Base-by-base conservation (phyloP, 2,329 filamentous ascomycete genomes). In the Xylaria sp. region DNA sequence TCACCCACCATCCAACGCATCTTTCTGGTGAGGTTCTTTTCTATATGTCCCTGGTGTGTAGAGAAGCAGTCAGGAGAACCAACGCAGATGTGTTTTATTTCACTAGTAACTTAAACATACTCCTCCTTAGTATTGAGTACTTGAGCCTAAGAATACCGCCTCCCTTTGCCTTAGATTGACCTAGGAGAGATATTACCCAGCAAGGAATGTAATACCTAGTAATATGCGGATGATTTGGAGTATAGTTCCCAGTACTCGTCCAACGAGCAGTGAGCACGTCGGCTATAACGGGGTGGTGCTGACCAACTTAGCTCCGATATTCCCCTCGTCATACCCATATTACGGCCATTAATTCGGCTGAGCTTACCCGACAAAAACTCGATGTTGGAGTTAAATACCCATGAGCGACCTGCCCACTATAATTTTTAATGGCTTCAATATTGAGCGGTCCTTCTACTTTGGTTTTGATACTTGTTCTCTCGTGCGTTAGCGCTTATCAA, bases 211-310 rank as follows among this genome's bases (percentile, higher is more conserved):
- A 36, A 36, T 36, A 9, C 32, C 32, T 34, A 36, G 34, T 6
- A 42, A 42, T 42, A 42, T 42, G 12, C 14, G 39, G 12, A 42
- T 42, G 39, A 42, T 42, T 42, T 42, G 14, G 39, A 11, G 39
- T 27, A 42, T 42, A 42, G 11, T 42, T 17, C 39, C 39, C 2
- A 17, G 12, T 14, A 42, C 12, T 42, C 39, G 4, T 27, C 24
- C 24, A 27, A 27, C 24, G 2, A 27, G 39, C 39, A 17, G 39
- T 42, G 45, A 32, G 39, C 42, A 53, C 27, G 12, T 54, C 32
- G 30, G 30, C 48, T 34, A 48, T 2, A 53, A 54, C 42, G 36
- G 34, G 42, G 27, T 27, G 36, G 12, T 36, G 61, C 60, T 62
- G 51, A 56, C 36, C 30, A 21, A 17, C 27, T 30, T 27, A 14